Conservation (phyloP, 495 filamentous ascomycete species). For the Clohesyomyces aquaticus region DNA sequence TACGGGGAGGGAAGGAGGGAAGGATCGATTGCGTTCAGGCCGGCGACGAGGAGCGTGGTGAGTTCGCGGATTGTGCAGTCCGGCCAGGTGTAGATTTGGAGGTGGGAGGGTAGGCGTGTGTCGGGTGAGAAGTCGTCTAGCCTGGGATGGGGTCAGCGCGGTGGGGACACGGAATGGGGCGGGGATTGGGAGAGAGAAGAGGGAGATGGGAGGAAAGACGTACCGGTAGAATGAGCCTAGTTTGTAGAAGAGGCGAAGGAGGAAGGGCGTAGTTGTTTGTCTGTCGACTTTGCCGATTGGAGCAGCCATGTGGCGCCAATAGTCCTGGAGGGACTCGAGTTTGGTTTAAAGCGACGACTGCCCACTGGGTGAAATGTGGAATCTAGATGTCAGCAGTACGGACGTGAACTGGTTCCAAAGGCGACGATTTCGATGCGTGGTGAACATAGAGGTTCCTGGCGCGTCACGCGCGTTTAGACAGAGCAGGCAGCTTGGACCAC, state of each 20-base stretch:
- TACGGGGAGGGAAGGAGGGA: conserved; percentile 71
- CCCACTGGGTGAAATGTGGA: too few relatives aligned
- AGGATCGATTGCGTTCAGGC: conserved; percentile 63
- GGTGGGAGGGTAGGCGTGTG: conserved; percentile 63
- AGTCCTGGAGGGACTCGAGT: too few relatives aligned
- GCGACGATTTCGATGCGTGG: neutral
- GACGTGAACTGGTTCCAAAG: too few relatives aligned
- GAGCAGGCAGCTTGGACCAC: neutral
- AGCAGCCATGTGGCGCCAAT: conserved; percentile 23
- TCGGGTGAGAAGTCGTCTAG: conserved; percentile 66
- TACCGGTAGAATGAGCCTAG: conserved; percentile 73
- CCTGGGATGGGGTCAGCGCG: conserved; percentile 45
- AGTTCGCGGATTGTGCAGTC: conserved; percentile 84
- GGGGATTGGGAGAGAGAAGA: conserved; percentile 36
- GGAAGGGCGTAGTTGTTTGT: conserved; percentile 80
- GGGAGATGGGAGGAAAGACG: conserved; percentile 44
- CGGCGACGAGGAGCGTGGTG: conserved; percentile 69
- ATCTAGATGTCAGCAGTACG: too few relatives aligned
- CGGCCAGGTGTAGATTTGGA: conserved; percentile 88
- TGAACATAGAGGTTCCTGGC: neutral
- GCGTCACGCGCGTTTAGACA: too few relatives aligned
- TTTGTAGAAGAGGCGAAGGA: conserved; percentile 87
- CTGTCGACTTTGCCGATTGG: conserved; percentile 60
- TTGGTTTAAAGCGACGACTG: too few relatives aligned
- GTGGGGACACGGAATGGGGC: conserved; percentile 45